Evolutionary conservation across 768 basidiomycete genomes (phyloP).

Genomic region (Boletus vermiculosoides): DNA sequence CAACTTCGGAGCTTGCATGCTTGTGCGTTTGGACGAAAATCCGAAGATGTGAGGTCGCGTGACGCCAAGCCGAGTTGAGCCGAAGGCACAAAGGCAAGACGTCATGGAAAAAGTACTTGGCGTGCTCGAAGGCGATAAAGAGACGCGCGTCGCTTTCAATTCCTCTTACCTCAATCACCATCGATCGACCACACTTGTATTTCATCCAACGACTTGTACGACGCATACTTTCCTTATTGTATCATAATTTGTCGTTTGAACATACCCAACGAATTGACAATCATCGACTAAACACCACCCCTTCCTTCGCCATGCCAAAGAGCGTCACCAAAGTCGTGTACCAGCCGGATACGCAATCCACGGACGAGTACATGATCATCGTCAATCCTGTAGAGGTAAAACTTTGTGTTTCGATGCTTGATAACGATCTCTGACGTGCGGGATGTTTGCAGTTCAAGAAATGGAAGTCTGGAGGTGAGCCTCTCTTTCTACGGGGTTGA

Average conservation of each 20-base stretch:
- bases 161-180: background rate
- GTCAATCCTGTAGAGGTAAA: conserved; percentile 65
- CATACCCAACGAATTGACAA: conserved; percentile 11
- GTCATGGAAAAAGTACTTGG: conserved; percentile 26
- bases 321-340: conserved; percentile 69
- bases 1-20: background rate
- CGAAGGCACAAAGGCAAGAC: conserved; percentile 8
- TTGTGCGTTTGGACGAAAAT: conserved; percentile 1
- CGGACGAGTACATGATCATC: conserved; percentile 70
- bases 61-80: conserved; percentile 22
- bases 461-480: conserved; percentile 78
- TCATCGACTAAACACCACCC: conserved; percentile 4
- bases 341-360: conserved; percentile 70
- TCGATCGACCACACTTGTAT: conserved; percentile 5
- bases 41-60: conserved; percentile 25
- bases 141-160: conserved; percentile 8
- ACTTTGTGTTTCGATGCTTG: conserved; percentile 5
- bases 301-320: conserved; percentile 39
- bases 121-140: conserved; percentile 23
- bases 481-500: background rate
- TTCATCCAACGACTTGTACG: background rate
- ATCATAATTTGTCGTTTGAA: conserved; percentile 13
- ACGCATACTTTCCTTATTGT: conserved; percentile 6
- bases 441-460: conserved; percentile 56
- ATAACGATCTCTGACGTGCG: conserved; percentile 6